A percentile compares a stretch with the other conserved stretches of the same genome.
Evolutionary conservation across 1,284 basidiomycete species (phyloP).

Genomic region (Cyathus pygmaeus): DNA sequence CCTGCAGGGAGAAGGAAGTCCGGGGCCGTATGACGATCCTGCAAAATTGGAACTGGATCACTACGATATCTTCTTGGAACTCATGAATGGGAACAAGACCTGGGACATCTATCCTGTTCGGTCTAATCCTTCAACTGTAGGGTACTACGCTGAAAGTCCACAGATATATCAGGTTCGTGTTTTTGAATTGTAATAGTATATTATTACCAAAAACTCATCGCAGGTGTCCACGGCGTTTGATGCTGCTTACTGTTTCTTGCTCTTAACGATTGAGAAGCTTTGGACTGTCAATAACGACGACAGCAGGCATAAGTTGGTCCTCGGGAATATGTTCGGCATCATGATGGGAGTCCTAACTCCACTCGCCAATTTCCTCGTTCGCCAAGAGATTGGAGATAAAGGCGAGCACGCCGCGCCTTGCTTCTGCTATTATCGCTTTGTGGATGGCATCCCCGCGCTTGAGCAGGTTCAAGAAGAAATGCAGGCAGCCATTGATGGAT

Average conservation of each 20-base stretch:
- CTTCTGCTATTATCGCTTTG: conserved; percentile 27
- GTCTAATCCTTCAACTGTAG: conserved; percentile 22
- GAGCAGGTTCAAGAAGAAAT: no score
- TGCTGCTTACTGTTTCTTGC: conserved; percentile 27
- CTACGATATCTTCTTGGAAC: conserved; percentile 22
- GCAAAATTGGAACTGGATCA: conserved; percentile 22
- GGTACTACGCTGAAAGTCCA: conserved; percentile 13
- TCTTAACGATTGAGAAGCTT: conserved; percentile 25
- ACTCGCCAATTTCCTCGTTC: conserved; percentile 24
- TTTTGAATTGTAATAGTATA: neutral
- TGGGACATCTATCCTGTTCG: conserved; percentile 23
- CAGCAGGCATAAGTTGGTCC: conserved; percentile 14
- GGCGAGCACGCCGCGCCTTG: conserved; percentile 23
- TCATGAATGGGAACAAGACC: conserved; percentile 9
- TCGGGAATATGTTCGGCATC: conserved; percentile 24
- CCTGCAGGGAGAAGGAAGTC: conserved; percentile 26
- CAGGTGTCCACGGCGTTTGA: conserved; percentile 27
- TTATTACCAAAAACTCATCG: neutral
- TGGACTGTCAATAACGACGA: conserved; percentile 21
- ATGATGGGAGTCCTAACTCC: conserved; percentile 30
- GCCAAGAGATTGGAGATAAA: conserved; percentile 19
- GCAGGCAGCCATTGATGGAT: no score
- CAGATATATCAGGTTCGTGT: conserved; percentile 15
- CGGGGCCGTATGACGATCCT: neutral
- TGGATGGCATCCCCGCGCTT: no score